Evolutionary conservation across 768 basidiomycete genomes (phyloP).

Genomic region (Mycena vitilis): DNA sequence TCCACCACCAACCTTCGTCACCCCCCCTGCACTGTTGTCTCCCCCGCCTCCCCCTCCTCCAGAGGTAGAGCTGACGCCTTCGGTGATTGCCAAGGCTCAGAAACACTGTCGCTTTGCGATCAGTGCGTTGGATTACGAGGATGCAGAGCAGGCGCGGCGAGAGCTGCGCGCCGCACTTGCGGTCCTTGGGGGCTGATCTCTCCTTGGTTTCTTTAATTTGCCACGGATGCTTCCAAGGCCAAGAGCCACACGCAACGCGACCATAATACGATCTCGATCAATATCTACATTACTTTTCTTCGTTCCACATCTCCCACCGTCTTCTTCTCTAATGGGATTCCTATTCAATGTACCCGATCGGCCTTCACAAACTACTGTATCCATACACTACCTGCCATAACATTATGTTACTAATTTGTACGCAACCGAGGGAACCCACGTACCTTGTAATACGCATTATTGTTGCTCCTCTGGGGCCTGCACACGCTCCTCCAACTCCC

Average conservation of each 20-base stretch:
- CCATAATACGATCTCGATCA: not conserved
- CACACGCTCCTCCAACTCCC: constrained; percentile 52
- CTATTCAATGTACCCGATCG: not conserved
- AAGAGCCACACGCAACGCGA: not conserved
- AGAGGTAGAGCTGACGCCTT: constrained; percentile 67
- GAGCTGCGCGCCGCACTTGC: constrained; percentile 84
- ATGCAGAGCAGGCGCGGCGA: constrained; percentile 84
- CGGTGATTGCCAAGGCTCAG: constrained; percentile 79
- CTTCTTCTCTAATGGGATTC: constrained; percentile 15
- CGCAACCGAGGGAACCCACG: too few relatives aligned
- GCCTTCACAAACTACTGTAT: constrained; percentile 8
- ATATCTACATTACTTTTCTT: not conserved
- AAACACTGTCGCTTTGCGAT: constrained; percentile 95
- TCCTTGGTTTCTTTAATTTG: constrained; percentile 13
- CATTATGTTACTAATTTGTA: not conserved
- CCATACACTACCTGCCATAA: constrained; percentile 1
- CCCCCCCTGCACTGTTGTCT: constrained; percentile 30
- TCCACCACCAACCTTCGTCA: constrained; percentile 39
- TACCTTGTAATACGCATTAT: too few relatives aligned
- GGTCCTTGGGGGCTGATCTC: constrained; percentile 64
- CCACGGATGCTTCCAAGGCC: not conserved
- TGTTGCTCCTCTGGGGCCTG: constrained; percentile 27
- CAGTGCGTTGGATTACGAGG: constrained; percentile 96
- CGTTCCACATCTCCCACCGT: not conserved
- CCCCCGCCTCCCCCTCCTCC: constrained; percentile 44